These are phyloP conservation scores for Xylariaceae sp. DNA, from an alignment of 2,329 filamentous ascomycete species.

Conservation along the genomic window DNA sequence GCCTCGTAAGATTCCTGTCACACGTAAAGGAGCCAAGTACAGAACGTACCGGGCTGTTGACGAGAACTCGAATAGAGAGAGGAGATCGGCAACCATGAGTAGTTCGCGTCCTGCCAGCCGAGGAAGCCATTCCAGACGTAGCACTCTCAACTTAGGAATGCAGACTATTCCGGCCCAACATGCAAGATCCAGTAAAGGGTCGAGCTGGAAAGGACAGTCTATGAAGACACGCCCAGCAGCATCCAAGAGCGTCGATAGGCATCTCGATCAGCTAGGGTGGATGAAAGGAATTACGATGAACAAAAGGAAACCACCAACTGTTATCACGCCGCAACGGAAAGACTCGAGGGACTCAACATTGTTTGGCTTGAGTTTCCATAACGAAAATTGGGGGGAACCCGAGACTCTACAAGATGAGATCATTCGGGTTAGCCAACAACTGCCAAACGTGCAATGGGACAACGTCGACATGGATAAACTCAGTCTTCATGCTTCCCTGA, in stretches of 20 bases:
- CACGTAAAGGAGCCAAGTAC: slow-evolving; percentile 79
- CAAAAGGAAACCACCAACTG: slow-evolving; percentile 44
- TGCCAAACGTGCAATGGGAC: slow-evolving; percentile 62
- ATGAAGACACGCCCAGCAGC: slow-evolving; percentile 53
- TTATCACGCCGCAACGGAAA: slow-evolving; percentile 44
- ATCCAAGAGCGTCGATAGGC: slow-evolving; percentile 42
- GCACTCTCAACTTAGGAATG: slow-evolving; percentile 42
- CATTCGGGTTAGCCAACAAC: slow-evolving; percentile 56
- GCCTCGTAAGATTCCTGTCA: slow-evolving; percentile 65
- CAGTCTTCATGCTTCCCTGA: slow-evolving; percentile 56
- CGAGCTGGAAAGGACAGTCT: slow-evolving; percentile 52
- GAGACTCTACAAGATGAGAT: slow-evolving; percentile 64
- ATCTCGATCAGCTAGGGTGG: slow-evolving; percentile 60
- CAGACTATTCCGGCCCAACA: slow-evolving; percentile 40
- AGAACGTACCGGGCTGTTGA: slow-evolving; percentile 78
- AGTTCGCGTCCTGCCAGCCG: slow-evolving; percentile 49
- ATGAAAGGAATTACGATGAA: slow-evolving; percentile 66
- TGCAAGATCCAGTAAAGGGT: slow-evolving; percentile 29
- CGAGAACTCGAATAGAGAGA: slow-evolving; percentile 53
- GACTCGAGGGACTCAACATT: slow-evolving; percentile 50
- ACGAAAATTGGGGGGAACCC: slow-evolving; percentile 56
- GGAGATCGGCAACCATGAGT: slow-evolving; percentile 58
- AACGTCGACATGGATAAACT: slow-evolving; percentile 61
- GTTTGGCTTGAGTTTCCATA: slow-evolving; percentile 48
- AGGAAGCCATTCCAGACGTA: slow-evolving; percentile 40